Conservation (phyloP, 805 yeast genomes). For the Yamadazyma sp. region DNA sequence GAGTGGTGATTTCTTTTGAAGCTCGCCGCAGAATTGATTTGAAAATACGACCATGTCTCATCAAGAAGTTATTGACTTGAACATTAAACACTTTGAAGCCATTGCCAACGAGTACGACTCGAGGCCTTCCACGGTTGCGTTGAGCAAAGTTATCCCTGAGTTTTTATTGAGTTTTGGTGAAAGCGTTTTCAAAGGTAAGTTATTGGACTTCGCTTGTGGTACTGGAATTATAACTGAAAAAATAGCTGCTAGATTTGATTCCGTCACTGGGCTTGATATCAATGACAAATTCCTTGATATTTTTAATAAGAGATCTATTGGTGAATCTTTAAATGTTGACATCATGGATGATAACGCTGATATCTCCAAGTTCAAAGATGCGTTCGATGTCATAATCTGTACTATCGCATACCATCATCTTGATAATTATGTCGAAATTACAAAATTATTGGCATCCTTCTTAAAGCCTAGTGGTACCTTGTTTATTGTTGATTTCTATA, state of each 20-base stretch:
- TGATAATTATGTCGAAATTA: conserved; percentile 25
- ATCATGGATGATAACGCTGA: conserved; percentile 22
- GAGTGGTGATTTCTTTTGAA: too few relatives aligned
- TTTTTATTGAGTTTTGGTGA: conserved; percentile 1
- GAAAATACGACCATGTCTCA: conserved; percentile 14
- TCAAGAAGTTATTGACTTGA: conserved; percentile 21
- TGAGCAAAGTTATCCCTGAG: conserved; percentile 3
- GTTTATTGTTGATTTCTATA: conserved; percentile 38
- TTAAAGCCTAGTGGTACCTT: conserved; percentile 33
- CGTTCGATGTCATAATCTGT: conserved; percentile 33
- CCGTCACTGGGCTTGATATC: conserved; percentile 32
- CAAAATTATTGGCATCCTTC: conserved; percentile 28
- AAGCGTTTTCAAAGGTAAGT: background rate
- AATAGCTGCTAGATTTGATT: conserved; percentile 23
- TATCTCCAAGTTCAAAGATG: conserved; percentile 14
- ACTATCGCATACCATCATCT: conserved; percentile 41
- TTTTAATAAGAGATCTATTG: conserved; percentile 3
- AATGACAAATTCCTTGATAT: conserved; percentile 20
- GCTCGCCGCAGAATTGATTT: too few relatives aligned
- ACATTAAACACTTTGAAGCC: conserved; percentile 8
- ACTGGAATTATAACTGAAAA: conserved; percentile 34
- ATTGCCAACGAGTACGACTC: conserved; percentile 19
- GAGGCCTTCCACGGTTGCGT: conserved; percentile 13
- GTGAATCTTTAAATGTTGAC: conserved; percentile 19
- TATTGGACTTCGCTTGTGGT: conserved; percentile 45